A percentile compares a stretch with the other conserved stretches of the same genome.
Evolutionary conservation across 441 rosid genomes (phyloP).

Genomic region (Corymbia citriodora): DNA sequence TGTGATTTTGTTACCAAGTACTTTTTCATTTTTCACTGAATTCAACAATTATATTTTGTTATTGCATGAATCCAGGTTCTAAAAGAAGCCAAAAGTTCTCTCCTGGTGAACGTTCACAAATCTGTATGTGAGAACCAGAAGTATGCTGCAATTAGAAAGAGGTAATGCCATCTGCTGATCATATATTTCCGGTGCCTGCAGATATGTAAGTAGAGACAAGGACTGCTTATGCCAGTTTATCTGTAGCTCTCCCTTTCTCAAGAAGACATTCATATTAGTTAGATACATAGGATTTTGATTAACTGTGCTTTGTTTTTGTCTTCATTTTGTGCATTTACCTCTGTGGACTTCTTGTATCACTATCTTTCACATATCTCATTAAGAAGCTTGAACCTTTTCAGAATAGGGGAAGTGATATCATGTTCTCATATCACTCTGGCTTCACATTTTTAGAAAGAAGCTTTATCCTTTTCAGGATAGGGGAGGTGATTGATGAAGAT

Average conservation of each 20-base stretch:
- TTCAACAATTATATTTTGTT: constrained; percentile 1
- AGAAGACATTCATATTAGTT: not conserved
- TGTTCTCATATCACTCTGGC: constrained; percentile 1
- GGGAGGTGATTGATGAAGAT: constrained; percentile 93
- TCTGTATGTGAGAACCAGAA: constrained; percentile 75
- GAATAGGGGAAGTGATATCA: not conserved
- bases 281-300: not conserved
- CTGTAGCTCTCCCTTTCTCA: not conserved
- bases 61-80: constrained; percentile 55
- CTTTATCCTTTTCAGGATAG: constrained; percentile 44
- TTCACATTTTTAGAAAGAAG: not conserved
- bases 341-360: not conserved
- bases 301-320: not conserved
- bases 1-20: constrained; percentile 28
- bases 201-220: not conserved
- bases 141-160: constrained; percentile 73
- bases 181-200: not conserved
- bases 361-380: not conserved
- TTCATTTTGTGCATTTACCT: not conserved
- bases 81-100: constrained; percentile 84
- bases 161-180: constrained; percentile 29
- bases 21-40: not conserved
- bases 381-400: not conserved
- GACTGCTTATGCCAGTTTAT: not conserved
- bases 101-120: constrained; percentile 72